Percentiles rank a stretch among this genome's conserved stretches.
Evolutionary conservation across 2,329 filamentous ascomycete species (phyloP).

Genomic region (Sporothrix pallida): DNA sequence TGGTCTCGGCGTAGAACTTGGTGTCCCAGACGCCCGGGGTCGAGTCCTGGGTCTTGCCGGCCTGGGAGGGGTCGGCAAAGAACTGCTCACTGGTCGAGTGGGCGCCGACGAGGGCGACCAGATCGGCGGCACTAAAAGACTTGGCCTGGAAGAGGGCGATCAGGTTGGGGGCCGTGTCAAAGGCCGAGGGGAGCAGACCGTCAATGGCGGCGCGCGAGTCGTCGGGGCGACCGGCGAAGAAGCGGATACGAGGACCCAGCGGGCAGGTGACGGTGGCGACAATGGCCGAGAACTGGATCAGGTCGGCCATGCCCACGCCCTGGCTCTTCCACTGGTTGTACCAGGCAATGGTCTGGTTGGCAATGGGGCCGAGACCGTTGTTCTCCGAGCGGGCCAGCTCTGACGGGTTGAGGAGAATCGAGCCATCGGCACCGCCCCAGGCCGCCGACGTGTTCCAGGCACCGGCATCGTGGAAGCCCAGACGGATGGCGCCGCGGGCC

Average conservation of each 20-base stretch:
- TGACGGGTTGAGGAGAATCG: slow-evolving; percentile 50
- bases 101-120: slow-evolving; percentile 61
- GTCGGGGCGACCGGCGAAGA: slow-evolving; percentile 46
- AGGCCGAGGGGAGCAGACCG: slow-evolving; percentile 53
- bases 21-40: slow-evolving; percentile 59
- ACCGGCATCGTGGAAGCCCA: slow-evolving; percentile 55
- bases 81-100: slow-evolving; percentile 57
- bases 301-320: slow-evolving; percentile 49
- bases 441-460: slow-evolving; percentile 49
- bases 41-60: slow-evolving; percentile 52
- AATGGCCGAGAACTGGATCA: slow-evolving; percentile 51
- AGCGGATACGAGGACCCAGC: slow-evolving; percentile 55
- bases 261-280: slow-evolving; percentile 57
- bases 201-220: slow-evolving; percentile 9
- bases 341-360: slow-evolving; percentile 46
- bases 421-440: slow-evolving; percentile 52
- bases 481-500: slow-evolving; percentile 52
- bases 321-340: slow-evolving; percentile 52
- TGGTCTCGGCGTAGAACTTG: slow-evolving; percentile 54
- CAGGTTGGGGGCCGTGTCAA: slow-evolving; percentile 50
- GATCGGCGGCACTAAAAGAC: slow-evolving; percentile 55
- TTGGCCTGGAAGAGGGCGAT: slow-evolving; percentile 57
- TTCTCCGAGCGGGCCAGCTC: slow-evolving; percentile 57
- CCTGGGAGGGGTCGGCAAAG: slow-evolving; percentile 50
- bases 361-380: slow-evolving; percentile 52